Evolutionary conservation across 116 monocot genomes (phyloP).

Genomic region (Papilionanthe hybrid): DNA sequence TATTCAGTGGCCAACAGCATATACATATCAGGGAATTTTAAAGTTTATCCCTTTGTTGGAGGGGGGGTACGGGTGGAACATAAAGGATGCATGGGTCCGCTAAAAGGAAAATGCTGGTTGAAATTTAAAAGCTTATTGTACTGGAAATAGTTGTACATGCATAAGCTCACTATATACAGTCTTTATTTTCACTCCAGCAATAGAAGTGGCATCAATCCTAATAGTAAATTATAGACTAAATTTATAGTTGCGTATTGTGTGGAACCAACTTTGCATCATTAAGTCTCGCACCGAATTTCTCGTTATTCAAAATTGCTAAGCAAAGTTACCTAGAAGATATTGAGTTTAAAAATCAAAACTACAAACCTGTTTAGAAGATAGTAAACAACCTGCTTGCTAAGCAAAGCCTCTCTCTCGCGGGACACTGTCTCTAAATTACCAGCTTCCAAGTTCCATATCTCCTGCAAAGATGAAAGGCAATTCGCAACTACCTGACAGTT

Average conservation of each 20-base stretch:
- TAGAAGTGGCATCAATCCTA: background rate
- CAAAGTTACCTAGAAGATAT: background rate
- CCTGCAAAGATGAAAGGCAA: conserved; percentile 72
- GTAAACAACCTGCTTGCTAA: conserved; percentile 67
- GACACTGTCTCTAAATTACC: conserved; percentile 59
- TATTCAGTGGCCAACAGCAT: background rate
- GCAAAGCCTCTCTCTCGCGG: conserved; percentile 72
- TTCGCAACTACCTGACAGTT: conserved; percentile 83
- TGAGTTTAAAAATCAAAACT: background rate
- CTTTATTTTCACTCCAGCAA: background rate
- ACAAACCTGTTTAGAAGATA: conserved; percentile 72
- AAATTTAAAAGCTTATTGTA: background rate
- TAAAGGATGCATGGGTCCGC: background rate
- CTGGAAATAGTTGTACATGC: background rate
- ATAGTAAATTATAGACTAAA: background rate
- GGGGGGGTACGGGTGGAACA: background rate
- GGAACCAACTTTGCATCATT: background rate
- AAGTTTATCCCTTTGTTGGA: background rate
- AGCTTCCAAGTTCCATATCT: conserved; percentile 86
- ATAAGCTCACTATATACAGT: background rate
- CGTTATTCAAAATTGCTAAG: background rate
- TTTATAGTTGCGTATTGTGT: background rate
- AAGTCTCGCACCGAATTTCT: background rate
- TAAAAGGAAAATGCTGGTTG: background rate
- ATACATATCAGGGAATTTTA: background rate